Percentiles rank a stretch among this genome's conserved stretches.
phyloP scores from a whole-genome alignment of 441 rosid species.

The Raphanus hybrid region DNA sequence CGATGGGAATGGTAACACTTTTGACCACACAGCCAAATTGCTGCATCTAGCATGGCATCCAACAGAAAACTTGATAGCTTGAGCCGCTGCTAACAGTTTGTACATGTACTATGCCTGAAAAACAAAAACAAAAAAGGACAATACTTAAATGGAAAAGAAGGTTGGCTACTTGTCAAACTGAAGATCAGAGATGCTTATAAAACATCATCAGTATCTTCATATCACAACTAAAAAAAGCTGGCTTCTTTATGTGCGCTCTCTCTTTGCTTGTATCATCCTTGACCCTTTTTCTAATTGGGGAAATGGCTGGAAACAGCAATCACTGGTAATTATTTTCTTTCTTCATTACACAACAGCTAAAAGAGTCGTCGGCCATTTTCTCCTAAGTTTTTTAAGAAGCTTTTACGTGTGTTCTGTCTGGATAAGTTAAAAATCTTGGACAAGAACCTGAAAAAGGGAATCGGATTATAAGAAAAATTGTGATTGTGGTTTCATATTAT shows the following conservation, averaged over 20 bases:
- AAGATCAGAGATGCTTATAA: conserved; percentile 24
- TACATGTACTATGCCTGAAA: conserved; percentile 72
- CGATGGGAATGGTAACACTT: conserved; percentile 63
- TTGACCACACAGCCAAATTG: conserved; percentile 65
- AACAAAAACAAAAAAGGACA: background rate
- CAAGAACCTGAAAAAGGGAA: conserved; percentile 29
- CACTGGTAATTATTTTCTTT: conserved; percentile 5
- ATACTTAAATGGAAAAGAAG: conserved; percentile 33
- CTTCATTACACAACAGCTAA: conserved; percentile 10
- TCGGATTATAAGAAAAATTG: conserved; percentile 37
- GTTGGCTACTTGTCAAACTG: conserved; percentile 22
- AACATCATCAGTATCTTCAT: conserved; percentile 31
- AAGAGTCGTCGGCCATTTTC: conserved; percentile 10
- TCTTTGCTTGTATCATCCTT: conserved; percentile 30
- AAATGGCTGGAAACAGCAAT: conserved; percentile 21
- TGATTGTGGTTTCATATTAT: conserved; percentile 36
- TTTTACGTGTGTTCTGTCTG: conserved; percentile 20
- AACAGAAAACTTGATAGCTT: conserved; percentile 62
- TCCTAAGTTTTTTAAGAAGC: background rate
- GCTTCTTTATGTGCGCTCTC: background rate
- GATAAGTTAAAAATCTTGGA: conserved; percentile 28
- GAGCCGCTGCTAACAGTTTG: conserved; percentile 78
- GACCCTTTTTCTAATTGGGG: conserved; percentile 13
- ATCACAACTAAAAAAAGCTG: conserved; percentile 9
- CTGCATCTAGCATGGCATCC: conserved; percentile 84